Evolutionary conservation across 2,329 filamentous ascomycete genomes (phyloP).

Genomic region (Ophiostoma himal-ulmi): DNA sequence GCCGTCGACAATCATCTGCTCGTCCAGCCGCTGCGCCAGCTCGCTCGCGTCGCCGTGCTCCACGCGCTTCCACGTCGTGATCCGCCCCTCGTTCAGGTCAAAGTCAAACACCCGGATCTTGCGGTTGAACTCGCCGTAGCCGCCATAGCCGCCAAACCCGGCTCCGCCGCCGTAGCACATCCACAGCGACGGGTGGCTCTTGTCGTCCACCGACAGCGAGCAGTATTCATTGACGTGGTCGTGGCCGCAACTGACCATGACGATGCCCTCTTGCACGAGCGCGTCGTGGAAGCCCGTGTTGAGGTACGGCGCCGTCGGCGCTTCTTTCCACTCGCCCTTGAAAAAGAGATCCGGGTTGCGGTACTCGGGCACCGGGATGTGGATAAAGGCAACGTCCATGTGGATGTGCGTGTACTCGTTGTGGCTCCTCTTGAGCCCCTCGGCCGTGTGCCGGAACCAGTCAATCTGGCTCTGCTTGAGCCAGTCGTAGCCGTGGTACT

Average conservation of each 20-base stretch:
- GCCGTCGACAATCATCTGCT: slow-evolving; percentile 61
- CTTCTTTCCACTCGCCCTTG: slow-evolving; percentile 72
- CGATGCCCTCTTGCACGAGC: slow-evolving; percentile 75
- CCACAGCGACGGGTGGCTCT: slow-evolving; percentile 68
- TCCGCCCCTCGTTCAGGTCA: slow-evolving; percentile 82
- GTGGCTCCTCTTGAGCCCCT: slow-evolving; percentile 68
- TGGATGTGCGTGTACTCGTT: slow-evolving; percentile 84
- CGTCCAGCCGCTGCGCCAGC: slow-evolving; percentile 42
- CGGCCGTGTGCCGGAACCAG: slow-evolving; percentile 81
- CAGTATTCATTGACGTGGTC: slow-evolving; percentile 98
- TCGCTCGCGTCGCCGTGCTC: slow-evolving; percentile 57
- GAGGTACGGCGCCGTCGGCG: slow-evolving; percentile 78
- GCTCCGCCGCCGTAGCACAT: slow-evolving; percentile 95
- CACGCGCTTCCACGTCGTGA: slow-evolving; percentile 86
- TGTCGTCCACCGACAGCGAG: slow-evolving; percentile 56
- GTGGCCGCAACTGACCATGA: slow-evolving; percentile 86
- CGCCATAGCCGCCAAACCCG: slow-evolving; percentile 92
- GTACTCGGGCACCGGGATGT: slow-evolving; percentile 93
- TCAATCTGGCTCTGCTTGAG: slow-evolving; percentile 88
- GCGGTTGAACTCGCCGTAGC: slow-evolving; percentile 79
- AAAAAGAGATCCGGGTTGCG: slow-evolving; percentile 52
- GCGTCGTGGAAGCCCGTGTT: slow-evolving; percentile 93
- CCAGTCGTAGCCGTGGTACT: slow-evolving; percentile 95
- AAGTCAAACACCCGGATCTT: slow-evolving; percentile 86
- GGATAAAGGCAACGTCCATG: slow-evolving; percentile 94